Conservation (phyloP, 2,329 filamentous ascomycete species). For the Pseudophaeomoniella oleicola region DNA sequence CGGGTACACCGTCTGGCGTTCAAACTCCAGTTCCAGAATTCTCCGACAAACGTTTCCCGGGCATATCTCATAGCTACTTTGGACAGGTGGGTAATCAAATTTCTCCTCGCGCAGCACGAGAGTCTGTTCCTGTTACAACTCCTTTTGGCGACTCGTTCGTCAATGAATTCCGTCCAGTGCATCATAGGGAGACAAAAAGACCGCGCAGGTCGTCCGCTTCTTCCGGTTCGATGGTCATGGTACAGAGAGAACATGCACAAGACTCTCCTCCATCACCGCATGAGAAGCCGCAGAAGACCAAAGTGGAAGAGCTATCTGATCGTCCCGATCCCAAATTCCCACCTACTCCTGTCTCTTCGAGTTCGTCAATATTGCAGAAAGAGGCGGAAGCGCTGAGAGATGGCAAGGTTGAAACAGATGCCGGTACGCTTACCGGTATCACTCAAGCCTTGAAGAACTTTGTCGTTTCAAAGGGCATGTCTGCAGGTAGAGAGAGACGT, state of each 20-base stretch:
- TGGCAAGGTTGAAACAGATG: conserved; percentile 21
- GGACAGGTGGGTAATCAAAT: conserved; percentile 94
- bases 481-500: conserved; percentile 23
- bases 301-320: conserved; percentile 15
- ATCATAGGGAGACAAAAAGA: conserved; percentile 13
- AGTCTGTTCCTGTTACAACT: conserved; percentile 21
- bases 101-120: conserved; percentile 36
- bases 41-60: conserved; percentile 85
- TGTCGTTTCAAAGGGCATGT: conserved; percentile 21
- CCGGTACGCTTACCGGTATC: conserved; percentile 22
- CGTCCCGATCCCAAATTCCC: conserved; percentile 21
- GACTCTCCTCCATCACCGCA: conserved; percentile 15
- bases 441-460: conserved; percentile 30
- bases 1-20: conserved; percentile 78
- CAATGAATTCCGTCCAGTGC: conserved; percentile 12
- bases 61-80: conserved; percentile 92
- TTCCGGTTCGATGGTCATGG: conserved; percentile 26
- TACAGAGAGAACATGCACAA: conserved; percentile 21
- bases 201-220: conserved; percentile 17
- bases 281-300: conserved; percentile 10
- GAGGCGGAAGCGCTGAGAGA: conserved; percentile 26
- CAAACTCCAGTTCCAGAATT: conserved; percentile 88
- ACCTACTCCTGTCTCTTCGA: conserved; percentile 28
- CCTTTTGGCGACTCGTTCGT: conserved; percentile 12
- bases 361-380: conserved; percentile 27